Evolutionary conservation across 495 filamentous ascomycete genomes (phyloP).

Genomic region (Neurospora tetraspora): DNA sequence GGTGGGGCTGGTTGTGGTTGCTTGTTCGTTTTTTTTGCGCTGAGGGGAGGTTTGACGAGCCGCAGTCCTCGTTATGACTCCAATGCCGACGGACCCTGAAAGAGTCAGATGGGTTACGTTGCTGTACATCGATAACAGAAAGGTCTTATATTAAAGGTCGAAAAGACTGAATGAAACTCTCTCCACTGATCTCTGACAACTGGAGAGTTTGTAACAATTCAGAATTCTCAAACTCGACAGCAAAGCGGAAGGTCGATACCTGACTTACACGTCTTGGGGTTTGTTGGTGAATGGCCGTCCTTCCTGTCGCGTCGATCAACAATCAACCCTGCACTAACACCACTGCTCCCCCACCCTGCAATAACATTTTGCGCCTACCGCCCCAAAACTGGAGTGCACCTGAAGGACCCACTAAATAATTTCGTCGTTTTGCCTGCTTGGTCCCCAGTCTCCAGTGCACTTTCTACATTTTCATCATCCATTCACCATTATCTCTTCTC

Average conservation of each 20-base stretch:
- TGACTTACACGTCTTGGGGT: neutral
- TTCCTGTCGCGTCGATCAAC: neutral
- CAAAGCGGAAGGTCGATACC: neutral
- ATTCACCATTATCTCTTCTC: neutral
- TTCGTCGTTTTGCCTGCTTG: neutral
- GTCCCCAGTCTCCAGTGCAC: neutral
- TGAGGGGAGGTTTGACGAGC: neutral
- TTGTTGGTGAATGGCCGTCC: neutral
- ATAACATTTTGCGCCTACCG: neutral
- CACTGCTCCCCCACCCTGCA: neutral
- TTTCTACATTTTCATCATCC: neutral
- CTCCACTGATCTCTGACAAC: neutral
- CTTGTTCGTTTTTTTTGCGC: neutral
- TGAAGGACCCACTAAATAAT: neutral
- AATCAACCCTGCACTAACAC: neutral
- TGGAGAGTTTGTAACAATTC: neutral
- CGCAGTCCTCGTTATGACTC: neutral
- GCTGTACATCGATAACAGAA: neutral
- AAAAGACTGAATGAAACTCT: neutral
- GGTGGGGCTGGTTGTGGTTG: neutral
- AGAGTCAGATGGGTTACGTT: neutral
- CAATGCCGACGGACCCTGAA: neutral
- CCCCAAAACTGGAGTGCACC: neutral
- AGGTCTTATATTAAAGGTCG: neutral
- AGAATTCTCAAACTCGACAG: neutral